Percentiles rank a stretch among this genome's conserved stretches.
phyloP scores from a whole-genome alignment of 192 early-diverging fungal species.

The Phycomyces nitens region DNA sequence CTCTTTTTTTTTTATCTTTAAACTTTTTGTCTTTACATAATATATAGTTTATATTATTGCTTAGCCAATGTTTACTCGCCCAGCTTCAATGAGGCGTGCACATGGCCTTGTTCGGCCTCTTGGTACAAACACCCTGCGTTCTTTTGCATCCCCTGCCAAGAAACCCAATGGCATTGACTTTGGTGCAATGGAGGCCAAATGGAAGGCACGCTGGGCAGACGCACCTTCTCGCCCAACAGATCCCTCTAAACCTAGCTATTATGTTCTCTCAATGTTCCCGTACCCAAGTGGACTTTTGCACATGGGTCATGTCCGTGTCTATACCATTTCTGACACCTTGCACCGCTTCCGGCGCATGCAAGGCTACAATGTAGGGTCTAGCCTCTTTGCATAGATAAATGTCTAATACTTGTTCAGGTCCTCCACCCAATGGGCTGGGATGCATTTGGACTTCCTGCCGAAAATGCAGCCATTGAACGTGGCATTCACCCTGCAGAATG shows the following conservation, averaged over 20 bases:
- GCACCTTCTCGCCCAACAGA: conserved; percentile 2
- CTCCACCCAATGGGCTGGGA: conserved; percentile 97
- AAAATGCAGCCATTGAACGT: conserved; percentile 92
- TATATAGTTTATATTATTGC: not conserved
- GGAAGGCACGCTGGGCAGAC: conserved; percentile 52
- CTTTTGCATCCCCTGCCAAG: conserved; percentile 2
- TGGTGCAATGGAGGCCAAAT: conserved; percentile 57
- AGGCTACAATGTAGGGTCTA: conserved; percentile 64
- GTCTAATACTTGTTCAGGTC: conserved; percentile 37
- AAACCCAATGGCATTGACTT: conserved; percentile 40
- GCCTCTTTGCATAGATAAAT: no score
- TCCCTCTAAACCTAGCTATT: conserved; percentile 55
- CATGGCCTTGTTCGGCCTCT: not conserved
- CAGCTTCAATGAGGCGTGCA: not conserved
- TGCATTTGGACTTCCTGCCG: conserved; percentile 95
- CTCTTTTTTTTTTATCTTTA: not conserved
- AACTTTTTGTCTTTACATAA: not conserved
- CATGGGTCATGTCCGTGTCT: conserved; percentile 97
- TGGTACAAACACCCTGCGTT: not conserved
- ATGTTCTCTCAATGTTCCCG: conserved; percentile 93
- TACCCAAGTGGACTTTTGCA: conserved; percentile 92
- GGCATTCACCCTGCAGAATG: conserved; percentile 74
- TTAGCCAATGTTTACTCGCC: not conserved
- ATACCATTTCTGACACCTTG: conserved; percentile 87
- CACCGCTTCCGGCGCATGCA: conserved; percentile 73